Base-by-base conservation (phyloP, 768 basidiomycete genomes). In the Trametes coccinea region DNA sequence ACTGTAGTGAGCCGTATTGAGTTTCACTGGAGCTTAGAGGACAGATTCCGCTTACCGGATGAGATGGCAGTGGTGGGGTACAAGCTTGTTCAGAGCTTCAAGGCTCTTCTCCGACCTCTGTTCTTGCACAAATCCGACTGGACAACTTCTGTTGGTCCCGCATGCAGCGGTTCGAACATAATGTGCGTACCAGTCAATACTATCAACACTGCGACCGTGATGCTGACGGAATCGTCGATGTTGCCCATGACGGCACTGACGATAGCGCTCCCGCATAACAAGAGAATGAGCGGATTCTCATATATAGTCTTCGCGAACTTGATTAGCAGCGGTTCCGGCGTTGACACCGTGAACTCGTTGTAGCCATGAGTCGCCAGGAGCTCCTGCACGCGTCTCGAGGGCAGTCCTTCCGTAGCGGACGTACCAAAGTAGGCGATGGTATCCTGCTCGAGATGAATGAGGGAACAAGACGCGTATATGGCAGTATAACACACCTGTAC, bases 261-360 rank as follows among this genome's bases (percentile, higher is more conserved):
- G 16, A 83, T 78, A 0, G 95, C 95, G 71, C 95, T 97, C 30
- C 86, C 96, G 61, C 96, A 89, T 39, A 98, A 78, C 2, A 98
- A 79, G 27, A 98, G 77, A 70, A 96, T 97, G 3, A 98, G 77
- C 2, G 96, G 95, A 70, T 87, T 93, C 76, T 98, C 95, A 74
- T 95, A 97, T 52, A 98, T 94, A 39, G 91, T 95, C 74, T 95
- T 95, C 13, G 88, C 87, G 72, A 98, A 98, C 76, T 97, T 97
- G 71, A 95, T 75, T 43, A 89, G 75, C 8, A 88, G 74, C 0
- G 92, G 89, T 69, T 97, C 94, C 2, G 93, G 87, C 0, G 89
- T 78, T 0, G 84, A 82, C 11, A 98, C 92, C 0, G 91, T 85
- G 72, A 98, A 98, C 75, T 98, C 95, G 77, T 98, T 98, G 73